These are phyloP conservation scores for Mortierella sp. DNA, from an alignment of 371 early-diverging fungal species.

Conservation along the genomic window DNA sequence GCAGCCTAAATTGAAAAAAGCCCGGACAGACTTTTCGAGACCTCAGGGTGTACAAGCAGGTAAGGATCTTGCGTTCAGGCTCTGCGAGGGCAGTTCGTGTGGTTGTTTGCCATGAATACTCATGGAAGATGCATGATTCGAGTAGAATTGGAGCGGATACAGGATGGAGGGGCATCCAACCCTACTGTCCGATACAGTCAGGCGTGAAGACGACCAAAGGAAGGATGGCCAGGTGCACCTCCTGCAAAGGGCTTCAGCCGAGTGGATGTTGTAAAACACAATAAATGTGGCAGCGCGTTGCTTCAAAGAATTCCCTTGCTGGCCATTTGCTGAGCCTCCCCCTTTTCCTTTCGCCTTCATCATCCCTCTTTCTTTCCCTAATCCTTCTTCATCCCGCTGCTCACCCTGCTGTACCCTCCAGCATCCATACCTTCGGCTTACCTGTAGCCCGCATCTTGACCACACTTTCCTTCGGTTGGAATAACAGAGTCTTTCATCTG, in stretches of 20 bases:
- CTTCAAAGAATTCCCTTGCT: too few species aligned
- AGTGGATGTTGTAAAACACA: too few species aligned
- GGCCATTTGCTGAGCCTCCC: background rate
- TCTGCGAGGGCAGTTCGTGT: background rate
- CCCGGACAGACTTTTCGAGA: slow-evolving; percentile 29
- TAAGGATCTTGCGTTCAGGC: background rate
- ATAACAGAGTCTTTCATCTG: background rate
- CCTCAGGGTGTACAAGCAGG: slow-evolving; percentile 49
- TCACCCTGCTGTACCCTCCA: background rate
- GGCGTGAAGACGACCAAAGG: slow-evolving; percentile 6
- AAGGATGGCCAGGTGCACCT: too few species aligned
- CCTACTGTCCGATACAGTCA: slow-evolving; percentile 49
- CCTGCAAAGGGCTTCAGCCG: too few species aligned
- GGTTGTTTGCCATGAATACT: background rate
- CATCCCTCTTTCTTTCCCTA: background rate
- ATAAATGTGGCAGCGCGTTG: too few species aligned
- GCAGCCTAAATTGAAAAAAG: slow-evolving; percentile 32
- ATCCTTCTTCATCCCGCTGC: background rate
- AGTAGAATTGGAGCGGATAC: slow-evolving; percentile 44
- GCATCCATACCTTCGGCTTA: background rate
- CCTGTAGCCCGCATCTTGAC: background rate
- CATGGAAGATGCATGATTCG: too few species aligned
- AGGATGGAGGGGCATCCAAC: slow-evolving; percentile 53
- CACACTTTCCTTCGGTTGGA: background rate
- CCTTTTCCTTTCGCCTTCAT: background rate